These are phyloP conservation scores for Zalerion maritima DNA, from an alignment of 495 filamentous ascomycete species.

Conservation along the genomic window DNA sequence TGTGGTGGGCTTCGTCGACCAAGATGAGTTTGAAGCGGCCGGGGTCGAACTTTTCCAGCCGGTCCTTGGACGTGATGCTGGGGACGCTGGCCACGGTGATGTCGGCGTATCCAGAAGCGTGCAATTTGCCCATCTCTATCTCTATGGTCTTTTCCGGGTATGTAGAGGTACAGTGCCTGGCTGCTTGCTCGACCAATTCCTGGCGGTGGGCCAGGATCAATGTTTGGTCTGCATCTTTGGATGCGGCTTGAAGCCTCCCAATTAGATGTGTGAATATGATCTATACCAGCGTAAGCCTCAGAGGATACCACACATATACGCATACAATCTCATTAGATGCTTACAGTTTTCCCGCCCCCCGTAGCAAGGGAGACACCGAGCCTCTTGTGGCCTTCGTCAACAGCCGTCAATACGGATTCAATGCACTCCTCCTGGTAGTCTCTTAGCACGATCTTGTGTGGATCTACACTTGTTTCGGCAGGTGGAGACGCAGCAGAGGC, in stretches of 20 bases:
- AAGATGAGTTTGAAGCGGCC: constrained; percentile 72
- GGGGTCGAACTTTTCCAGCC: constrained; percentile 71
- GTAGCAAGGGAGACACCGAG: constrained; percentile 85
- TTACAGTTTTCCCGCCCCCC: constrained; percentile 81
- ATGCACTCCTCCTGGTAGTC: constrained; percentile 85
- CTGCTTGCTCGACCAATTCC: constrained; percentile 94
- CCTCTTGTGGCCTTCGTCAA: constrained; percentile 61
- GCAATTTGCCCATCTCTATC: constrained; percentile 72
- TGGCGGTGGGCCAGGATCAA: constrained; percentile 84
- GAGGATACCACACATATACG: background rate
- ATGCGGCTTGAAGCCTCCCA: constrained; percentile 48
- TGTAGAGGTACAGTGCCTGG: constrained; percentile 58
- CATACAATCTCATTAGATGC: too few species aligned
- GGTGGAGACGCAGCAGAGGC: too few species aligned
- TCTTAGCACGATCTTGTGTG: constrained; percentile 44
- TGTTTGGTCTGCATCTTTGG: constrained; percentile 50
- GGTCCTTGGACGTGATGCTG: constrained; percentile 58
- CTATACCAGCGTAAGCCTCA: constrained; percentile 19
- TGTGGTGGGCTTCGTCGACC: constrained; percentile 97
- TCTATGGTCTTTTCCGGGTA: constrained; percentile 73
- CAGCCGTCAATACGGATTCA: constrained; percentile 58
- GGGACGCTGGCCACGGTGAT: constrained; percentile 88
- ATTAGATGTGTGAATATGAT: constrained; percentile 96
- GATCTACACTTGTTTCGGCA: too few species aligned
- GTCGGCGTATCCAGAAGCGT: constrained; percentile 65